Evolutionary conservation across 495 filamentous ascomycete genomes (phyloP), one percentile per base, ranked within the genome.

Genomic region (Xylaria castorea): DNA sequence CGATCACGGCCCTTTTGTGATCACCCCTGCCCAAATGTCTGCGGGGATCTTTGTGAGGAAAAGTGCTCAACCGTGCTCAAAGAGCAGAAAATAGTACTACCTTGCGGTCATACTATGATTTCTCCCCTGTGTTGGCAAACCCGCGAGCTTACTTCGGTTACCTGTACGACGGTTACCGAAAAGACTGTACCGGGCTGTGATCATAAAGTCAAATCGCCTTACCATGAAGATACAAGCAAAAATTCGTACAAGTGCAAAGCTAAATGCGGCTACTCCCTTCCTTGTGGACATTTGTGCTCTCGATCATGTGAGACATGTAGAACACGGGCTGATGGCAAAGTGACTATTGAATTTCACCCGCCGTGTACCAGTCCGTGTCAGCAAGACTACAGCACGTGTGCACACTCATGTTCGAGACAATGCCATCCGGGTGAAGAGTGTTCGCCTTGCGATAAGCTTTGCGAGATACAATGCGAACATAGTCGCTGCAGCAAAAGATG

Each of bases 381-480:
- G 8, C 34, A 32, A n/a, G 58, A 61, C 1, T 61, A 61, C 5
- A 61, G 34, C 77, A 66, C 65, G 5, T 92, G 91, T 79, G 73
- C 25, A 18, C 71, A 70, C n/a, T 18, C 72, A 22, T 61, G 58
- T 22, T 61, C 34, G 3, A 38, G 34, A 12, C 58, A 2, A 34
- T 93, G 91, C 66, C 91, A 93, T 73, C 82, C 75, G 0, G 80
- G 83, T 0, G 74, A 80, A 44, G 75, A 80, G 11, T 93, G 90
- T 75, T 81, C 77, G 0, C 85, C 86, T n/a, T 93, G 91, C 71
- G 50, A 66, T 3, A 76, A 79, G 57, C 78, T 79, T 11, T 93
- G 91, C 74, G 87, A 91, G 57, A 83, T 90, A 20, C 78, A 80
- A 30, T 93, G 90, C 75, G 80, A 74, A 64, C 90, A 93, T 77